These are phyloP conservation scores for Leonotis leonurus DNA, from an alignment of 257 asterid genomes.

Conservation along the genomic window DNA sequence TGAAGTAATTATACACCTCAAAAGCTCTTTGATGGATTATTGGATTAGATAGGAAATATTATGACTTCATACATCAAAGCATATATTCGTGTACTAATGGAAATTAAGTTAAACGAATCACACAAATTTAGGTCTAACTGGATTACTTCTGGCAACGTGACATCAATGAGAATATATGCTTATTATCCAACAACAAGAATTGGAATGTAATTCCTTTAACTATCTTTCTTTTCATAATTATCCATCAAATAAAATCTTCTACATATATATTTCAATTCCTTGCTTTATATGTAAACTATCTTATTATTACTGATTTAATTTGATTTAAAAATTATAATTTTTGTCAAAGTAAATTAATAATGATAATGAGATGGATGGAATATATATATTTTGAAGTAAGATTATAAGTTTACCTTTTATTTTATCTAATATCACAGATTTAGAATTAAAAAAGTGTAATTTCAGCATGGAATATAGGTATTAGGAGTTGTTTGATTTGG, in stretches of 20 bases:
- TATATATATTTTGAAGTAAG: too few relatives aligned
- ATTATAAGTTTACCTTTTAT: too few relatives aligned
- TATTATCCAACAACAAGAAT: slow-evolving; percentile 7
- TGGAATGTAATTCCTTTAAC: slow-evolving; percentile 16
- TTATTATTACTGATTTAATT: too few relatives aligned
- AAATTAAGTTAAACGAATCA: not conserved
- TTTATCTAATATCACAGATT: too few relatives aligned
- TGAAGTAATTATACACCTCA: not conserved
- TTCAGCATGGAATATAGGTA: too few relatives aligned
- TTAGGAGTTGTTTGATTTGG: too few relatives aligned
- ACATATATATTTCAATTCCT: slow-evolving; percentile 6
- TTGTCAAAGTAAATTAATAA: too few relatives aligned
- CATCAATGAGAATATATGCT: slow-evolving; percentile 23
- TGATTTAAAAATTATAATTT: too few relatives aligned
- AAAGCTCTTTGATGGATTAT: not conserved
- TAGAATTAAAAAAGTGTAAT: too few relatives aligned
- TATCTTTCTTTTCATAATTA: slow-evolving; percentile 7
- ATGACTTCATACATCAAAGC: too few relatives aligned
- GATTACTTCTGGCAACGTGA: slow-evolving; percentile 12
- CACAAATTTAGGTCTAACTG: not conserved
- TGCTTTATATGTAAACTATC: not conserved
- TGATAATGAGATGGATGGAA: too few relatives aligned
- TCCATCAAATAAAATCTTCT: slow-evolving; percentile 7
- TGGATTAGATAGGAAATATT: slow-evolving; percentile 8
- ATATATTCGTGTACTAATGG: slow-evolving; percentile 6